Conservation (phyloP, 129 eudicot genomes). For the Tagetes patula region DNA sequence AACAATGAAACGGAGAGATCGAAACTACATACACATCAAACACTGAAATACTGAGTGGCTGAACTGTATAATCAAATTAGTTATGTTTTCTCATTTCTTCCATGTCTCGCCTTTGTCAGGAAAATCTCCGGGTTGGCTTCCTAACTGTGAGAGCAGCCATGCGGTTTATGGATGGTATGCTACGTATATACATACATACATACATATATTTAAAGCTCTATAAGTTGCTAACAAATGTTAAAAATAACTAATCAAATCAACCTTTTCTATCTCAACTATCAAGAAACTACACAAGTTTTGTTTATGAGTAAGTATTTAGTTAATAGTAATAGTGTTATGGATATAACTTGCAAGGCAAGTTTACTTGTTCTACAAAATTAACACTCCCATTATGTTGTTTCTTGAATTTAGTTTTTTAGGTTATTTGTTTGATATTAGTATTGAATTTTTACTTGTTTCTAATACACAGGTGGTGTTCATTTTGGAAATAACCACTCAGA, state of each 20-base stretch:
- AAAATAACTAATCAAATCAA: conserved; percentile 12
- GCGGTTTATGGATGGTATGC: conserved; percentile 60
- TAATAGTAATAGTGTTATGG: background rate
- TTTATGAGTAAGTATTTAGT: background rate
- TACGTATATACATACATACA: background rate
- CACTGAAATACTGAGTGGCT: background rate
- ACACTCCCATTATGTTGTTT: background rate
- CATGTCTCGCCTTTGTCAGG: conserved; percentile 40
- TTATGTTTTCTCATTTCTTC: conserved; percentile 8
- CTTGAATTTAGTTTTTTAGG: background rate
- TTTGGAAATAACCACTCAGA: conserved; percentile 39
- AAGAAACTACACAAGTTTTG: background rate
- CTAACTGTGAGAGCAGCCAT: conserved; percentile 47
- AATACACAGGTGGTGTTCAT: conserved; percentile 17
- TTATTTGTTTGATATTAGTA: background rate
- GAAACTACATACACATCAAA: too few species aligned
- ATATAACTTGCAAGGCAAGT: background rate
- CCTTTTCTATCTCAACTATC: background rate
- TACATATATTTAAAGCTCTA: background rate
- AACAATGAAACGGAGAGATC: too few species aligned
- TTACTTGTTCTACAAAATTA: background rate
- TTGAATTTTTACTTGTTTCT: background rate
- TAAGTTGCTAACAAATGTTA: background rate
- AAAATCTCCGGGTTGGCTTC: conserved; percentile 41
- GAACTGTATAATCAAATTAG: background rate